Conservation (phyloP, 2,329 filamentous ascomycete species). For the Parastagonospora avenae region DNA sequence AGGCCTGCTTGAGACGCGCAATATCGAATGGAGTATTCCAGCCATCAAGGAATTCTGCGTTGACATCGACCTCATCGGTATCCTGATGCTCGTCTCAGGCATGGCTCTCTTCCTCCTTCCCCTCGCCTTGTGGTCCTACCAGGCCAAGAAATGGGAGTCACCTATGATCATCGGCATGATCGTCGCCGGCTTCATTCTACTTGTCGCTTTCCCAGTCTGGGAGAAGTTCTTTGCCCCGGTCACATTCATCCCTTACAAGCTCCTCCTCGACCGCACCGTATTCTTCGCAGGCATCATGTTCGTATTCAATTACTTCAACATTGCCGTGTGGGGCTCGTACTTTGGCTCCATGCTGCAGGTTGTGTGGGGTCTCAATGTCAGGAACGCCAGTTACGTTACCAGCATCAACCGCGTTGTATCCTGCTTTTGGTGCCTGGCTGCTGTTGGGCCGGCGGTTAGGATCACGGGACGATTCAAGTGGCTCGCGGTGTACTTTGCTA, state of each 20-base stretch:
- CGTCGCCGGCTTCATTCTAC: constrained; percentile 43
- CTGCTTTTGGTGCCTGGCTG: constrained; percentile 34
- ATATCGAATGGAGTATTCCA: constrained; percentile 49
- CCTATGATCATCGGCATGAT: constrained; percentile 51
- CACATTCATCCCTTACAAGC: constrained; percentile 52
- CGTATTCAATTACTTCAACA: constrained; percentile 39
- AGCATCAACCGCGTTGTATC: constrained; percentile 49
- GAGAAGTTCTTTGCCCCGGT: constrained; percentile 49
- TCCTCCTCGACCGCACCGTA: constrained; percentile 58
- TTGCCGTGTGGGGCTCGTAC: constrained; percentile 50
- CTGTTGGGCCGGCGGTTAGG: constrained; percentile 27
- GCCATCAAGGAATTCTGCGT: constrained; percentile 66
- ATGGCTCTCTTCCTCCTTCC: constrained; percentile 71
- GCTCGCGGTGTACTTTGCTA: constrained; percentile 35
- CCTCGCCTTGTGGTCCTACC: constrained; percentile 60
- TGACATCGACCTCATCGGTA: constrained; percentile 66
- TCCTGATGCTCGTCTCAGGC: constrained; percentile 65
- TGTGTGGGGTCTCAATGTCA: constrained; percentile 41
- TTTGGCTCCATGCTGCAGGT: constrained; percentile 50
- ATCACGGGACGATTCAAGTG: constrained; percentile 27
- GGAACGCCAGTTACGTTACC: constrained; percentile 45
- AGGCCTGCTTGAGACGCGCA: constrained; percentile 58
- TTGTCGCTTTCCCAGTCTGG: constrained; percentile 47
- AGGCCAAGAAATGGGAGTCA: constrained; percentile 43
- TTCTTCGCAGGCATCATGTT: constrained; percentile 60